Evolutionary conservation across 2,329 filamentous ascomycete species (phyloP).

Genomic region (Ophiostoma perfectum): DNA sequence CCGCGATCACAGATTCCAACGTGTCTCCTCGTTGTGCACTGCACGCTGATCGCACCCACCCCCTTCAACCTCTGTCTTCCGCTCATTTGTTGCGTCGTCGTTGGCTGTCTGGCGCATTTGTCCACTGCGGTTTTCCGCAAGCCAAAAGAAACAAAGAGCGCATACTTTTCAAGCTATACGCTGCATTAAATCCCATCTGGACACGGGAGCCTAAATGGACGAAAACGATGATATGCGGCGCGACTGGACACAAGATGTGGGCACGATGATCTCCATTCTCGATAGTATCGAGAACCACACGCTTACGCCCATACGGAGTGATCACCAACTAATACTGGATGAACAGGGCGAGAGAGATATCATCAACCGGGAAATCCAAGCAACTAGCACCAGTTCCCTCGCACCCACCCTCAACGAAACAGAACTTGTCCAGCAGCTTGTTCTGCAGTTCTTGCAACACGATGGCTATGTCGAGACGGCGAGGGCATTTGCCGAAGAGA

Average conservation of each 20-base stretch:
- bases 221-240: too few species aligned
- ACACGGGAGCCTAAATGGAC: too few species aligned
- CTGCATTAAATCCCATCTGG: too few species aligned
- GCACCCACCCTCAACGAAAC: slow-evolving; percentile 64
- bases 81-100: not conserved
- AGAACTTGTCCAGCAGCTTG: slow-evolving; percentile 72
- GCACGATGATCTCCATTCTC: too few species aligned
- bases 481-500: slow-evolving; percentile 77
- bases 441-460: slow-evolving; percentile 83
- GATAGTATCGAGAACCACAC: too few species aligned
- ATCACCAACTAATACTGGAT: too few species aligned
- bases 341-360: slow-evolving; percentile 45
- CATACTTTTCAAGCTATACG: too few species aligned
- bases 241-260: too few species aligned
- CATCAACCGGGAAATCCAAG: slow-evolving; percentile 56
- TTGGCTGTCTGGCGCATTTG: too few species aligned
- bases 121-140: not conserved
- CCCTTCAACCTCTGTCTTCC: slow-evolving; percentile 9
- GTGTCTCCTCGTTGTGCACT: not conserved
- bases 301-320: too few species aligned
- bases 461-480: slow-evolving; percentile 95
- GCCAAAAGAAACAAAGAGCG: too few species aligned
- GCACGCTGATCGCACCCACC: not conserved
- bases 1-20: not conserved
- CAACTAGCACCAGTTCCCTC: slow-evolving; percentile 51